phyloP scores from a whole-genome alignment of 129 eudicot genomes.

The Saposhnikovia divaricata region DNA sequence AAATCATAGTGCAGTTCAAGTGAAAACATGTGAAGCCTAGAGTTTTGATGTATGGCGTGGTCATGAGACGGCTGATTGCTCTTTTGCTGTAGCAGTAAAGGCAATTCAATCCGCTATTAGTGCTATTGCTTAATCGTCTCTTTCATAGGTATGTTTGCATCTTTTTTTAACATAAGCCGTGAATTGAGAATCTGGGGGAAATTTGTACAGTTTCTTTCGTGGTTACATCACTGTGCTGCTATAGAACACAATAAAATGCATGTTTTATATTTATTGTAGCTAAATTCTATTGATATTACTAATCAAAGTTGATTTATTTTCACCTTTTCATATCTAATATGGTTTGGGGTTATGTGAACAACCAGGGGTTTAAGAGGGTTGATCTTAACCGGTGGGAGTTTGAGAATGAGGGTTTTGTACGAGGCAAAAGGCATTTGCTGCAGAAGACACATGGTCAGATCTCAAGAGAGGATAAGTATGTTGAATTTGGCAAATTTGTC shows the following conservation, averaged over 20 bases:
- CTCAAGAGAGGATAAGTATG: constrained; percentile 10
- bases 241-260: background rate
- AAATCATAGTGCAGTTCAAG: background rate
- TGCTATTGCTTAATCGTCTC: background rate
- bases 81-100: background rate
- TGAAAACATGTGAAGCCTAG: background rate
- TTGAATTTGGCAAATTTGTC: constrained; percentile 15
- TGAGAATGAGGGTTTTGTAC: constrained; percentile 19
- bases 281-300: background rate
- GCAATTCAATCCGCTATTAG: background rate
- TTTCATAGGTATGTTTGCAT: background rate
- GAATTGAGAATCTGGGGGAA: background rate
- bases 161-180: too few relatives aligned
- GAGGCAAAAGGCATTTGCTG: constrained; percentile 21
- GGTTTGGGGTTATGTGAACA: background rate
- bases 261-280: background rate
- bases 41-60: background rate
- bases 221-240: background rate
- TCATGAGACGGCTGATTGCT: background rate
- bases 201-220: background rate
- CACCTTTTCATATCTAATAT: background rate
- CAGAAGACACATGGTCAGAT: constrained; percentile 8
- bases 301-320: background rate
- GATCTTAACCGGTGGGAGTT: constrained; percentile 24
- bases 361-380: constrained; percentile 22